phyloP scores from a whole-genome alignment of 2,329 filamentous ascomycete genomes.

The Ophiostoma perfectum region DNA sequence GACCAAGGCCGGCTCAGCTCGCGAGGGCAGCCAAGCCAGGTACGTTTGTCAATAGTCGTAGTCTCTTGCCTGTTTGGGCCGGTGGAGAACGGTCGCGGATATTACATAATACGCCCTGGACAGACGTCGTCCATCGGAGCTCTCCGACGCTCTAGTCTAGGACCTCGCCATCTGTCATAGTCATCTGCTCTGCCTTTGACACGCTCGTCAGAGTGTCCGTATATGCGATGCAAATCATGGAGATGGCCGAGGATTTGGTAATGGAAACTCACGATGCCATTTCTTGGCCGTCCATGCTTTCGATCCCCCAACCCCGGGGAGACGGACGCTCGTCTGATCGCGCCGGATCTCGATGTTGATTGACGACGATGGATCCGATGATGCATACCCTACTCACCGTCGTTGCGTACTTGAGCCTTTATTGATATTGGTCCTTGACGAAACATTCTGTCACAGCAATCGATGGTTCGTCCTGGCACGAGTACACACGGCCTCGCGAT shows the following conservation, averaged over 20 bases:
- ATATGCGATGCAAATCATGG: constrained; percentile 10
- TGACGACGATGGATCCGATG: too few species aligned
- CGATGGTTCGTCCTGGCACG: too few species aligned
- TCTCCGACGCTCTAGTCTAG: constrained; percentile 14
- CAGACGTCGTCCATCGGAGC: constrained; percentile 13
- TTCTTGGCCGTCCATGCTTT: neutral
- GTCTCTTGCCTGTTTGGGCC: constrained; percentile 1
- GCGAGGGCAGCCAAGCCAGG: too few species aligned
- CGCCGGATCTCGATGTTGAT: neutral
- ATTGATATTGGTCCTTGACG: neutral
- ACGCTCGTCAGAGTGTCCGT: neutral
- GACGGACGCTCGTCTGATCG: neutral
- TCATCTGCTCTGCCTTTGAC: neutral
- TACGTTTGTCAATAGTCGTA: neutral
- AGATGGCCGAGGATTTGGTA: constrained; percentile 20
- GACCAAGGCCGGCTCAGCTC: too few species aligned
- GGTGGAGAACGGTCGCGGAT: neutral
- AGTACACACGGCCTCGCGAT: neutral
- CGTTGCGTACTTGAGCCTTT: neutral
- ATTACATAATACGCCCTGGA: neutral
- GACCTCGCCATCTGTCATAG: constrained; percentile 14
- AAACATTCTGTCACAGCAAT: neutral
- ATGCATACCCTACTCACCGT: neutral
- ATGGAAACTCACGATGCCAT: constrained; percentile 3
- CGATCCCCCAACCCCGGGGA: neutral